Percentiles rank a stretch among this genome's conserved stretches.
These are phyloP conservation scores for Tetraselmis chui DNA, from an alignment of 139 green algal species.

Conservation along the genomic window DNA sequence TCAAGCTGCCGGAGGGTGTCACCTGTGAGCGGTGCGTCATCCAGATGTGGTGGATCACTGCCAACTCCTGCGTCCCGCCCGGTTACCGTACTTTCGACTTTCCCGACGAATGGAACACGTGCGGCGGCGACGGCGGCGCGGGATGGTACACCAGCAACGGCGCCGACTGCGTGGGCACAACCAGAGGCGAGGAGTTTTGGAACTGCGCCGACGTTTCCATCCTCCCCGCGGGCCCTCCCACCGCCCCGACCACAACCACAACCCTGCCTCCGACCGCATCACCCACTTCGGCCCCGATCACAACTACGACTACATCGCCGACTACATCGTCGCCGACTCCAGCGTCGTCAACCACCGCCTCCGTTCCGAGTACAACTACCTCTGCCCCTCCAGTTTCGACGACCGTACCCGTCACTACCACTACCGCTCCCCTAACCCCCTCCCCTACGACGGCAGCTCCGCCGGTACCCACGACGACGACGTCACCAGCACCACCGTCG, in stretches of 20 bases:
- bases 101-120: not conserved
- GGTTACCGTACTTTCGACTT: constrained; percentile 9
- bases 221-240: not conserved
- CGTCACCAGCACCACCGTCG: not conserved
- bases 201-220: constrained; percentile 2
- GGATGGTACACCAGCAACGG: not conserved
- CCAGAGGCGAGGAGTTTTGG: not conserved
- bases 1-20: not conserved
- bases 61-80: constrained; percentile 1
- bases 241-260: not conserved
- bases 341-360: too few species aligned
- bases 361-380: too few species aligned
- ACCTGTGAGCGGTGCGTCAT: constrained; percentile 6
- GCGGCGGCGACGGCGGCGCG: not conserved
- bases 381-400: too few species aligned
- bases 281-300: not conserved
- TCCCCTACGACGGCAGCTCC: not conserved
- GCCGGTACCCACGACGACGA: not conserved
- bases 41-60: constrained; percentile 4
- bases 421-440: not conserved
- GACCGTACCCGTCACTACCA: too few species aligned
- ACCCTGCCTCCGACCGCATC: not conserved
- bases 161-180: not conserved
- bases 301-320: not conserved
- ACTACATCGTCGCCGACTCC: too few species aligned